A percentile compares a stretch with the other conserved stretches of the same genome.
Evolutionary conservation across 371 early-diverging fungal genomes (phyloP).

Genomic region (Haplosporangium sp.): DNA sequence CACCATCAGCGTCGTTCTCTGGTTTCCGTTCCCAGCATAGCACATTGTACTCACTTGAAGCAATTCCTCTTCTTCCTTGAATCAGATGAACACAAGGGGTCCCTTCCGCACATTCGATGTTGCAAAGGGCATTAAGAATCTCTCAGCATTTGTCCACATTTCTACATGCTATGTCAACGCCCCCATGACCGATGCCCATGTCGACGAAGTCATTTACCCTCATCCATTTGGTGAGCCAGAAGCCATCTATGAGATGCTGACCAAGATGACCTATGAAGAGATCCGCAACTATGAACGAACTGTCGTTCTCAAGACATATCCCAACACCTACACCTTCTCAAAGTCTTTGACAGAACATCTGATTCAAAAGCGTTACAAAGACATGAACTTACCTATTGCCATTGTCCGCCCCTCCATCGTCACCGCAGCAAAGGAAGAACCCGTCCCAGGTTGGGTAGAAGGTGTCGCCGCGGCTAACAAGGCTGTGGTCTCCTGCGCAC

Average conservation of each 20-base stretch:
- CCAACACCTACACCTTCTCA: slow-evolving; percentile 65
- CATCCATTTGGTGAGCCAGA: slow-evolving; percentile 63
- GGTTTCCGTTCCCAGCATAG: too few relatives aligned
- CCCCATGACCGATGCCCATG: slow-evolving; percentile 59
- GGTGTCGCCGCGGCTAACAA: slow-evolving; percentile 68
- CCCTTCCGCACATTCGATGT: slow-evolving; percentile 64
- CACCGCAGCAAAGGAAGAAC: slow-evolving; percentile 64
- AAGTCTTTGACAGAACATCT: slow-evolving; percentile 70
- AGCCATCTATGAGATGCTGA: slow-evolving; percentile 61
- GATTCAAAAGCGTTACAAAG: slow-evolving; percentile 58
- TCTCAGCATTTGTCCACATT: slow-evolving; percentile 62
- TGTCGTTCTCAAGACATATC: slow-evolving; percentile 57
- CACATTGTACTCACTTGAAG: not conserved
- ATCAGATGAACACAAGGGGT: slow-evolving; percentile 64
- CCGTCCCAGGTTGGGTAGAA: slow-evolving; percentile 76
- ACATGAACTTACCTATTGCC: slow-evolving; percentile 59
- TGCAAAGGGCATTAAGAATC: slow-evolving; percentile 60
- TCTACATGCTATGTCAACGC: slow-evolving; percentile 63
- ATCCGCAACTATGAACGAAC: slow-evolving; percentile 39
- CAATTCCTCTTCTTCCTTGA: not conserved
- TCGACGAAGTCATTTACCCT: slow-evolving; percentile 61
- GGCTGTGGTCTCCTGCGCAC: slow-evolving; percentile 47
- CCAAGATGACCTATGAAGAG: slow-evolving; percentile 56
- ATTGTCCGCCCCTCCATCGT: slow-evolving; percentile 67
- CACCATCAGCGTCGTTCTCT: too few relatives aligned